Evolutionary conservation across 495 filamentous ascomycete genomes (phyloP), one percentile per base, ranked within the genome.

Genomic region (Platismatia glauca): DNA sequence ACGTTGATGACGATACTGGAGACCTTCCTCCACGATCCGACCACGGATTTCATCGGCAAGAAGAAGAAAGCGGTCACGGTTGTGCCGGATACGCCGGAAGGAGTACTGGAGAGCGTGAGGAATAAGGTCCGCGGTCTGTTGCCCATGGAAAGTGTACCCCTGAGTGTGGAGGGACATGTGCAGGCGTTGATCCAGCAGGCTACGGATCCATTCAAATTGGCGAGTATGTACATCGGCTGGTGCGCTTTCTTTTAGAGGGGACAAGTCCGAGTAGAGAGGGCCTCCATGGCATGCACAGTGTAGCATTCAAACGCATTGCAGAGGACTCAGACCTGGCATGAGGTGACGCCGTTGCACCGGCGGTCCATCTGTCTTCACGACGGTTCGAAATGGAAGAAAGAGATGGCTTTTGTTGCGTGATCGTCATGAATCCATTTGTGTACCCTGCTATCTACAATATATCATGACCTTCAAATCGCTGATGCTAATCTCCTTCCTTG

Each of bases 221-320:
- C 88, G 20, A 81, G 81, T 8, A 98, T 98, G 94, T 98, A 98
- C 74, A 94, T 97, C 75, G 94, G 94, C 31, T 98, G 94, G 94
- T 96, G 90, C 79, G 82, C 93, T 27, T 97, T 97, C 70, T 85
- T 96, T 66, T 97, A 56, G 67, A 75, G 34, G 15, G 34, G 15
- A 0, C 15, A 20, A 11, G 27, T 2, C n/a, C 29, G 27, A 15
- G 50, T 9, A 53, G 27, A 29, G 29, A 20, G 15, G 29, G 12
- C 27, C 8, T 16, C 22, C n/a, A 27, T 27, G 11, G 22, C 48
- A 33, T 33, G 4, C 29, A 33, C 29, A 33, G 16, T 22, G 7
- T 53, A 12, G 5, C 50, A 53, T 33, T 8, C 50, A 53, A 8
- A 53, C 16, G 3, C 16, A 53, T 20, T 9, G 29, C 46, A 16